Evolutionary conservation across 2,329 filamentous ascomycete species (phyloP), one percentile per base, ranked within the genome.

Genomic region (Fusarium papillatum): DNA sequence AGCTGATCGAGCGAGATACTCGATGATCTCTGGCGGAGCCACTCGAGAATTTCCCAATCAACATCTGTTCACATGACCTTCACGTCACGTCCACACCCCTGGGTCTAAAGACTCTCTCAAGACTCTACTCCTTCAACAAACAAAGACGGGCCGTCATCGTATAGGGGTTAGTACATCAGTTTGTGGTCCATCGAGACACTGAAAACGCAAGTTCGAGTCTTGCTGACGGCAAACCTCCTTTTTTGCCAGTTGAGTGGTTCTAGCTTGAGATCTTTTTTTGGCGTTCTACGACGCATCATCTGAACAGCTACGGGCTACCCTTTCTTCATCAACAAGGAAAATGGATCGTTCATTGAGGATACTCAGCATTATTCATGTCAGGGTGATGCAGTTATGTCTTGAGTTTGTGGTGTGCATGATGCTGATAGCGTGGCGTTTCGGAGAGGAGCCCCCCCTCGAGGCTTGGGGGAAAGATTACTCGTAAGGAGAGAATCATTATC

Each of bases 131-230:
- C 6, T 36, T 22, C 53, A 57, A 57, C 53, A 57, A 55, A 34
- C 50, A 34, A 9, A n/a, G 53, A 36, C 53, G 6, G n/a, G 57
- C 57, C 57, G 57, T 61, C 57, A 61, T 61, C 57, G 57, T 61
- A 61, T 61, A 61, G 57, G 57, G 57, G 57, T 61, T 39, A 60
- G 55, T 60, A 60, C 57, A 60, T 60, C 57, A 60, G 57, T 60
- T 60, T 60, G 57, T 60, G 57, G 57, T 60, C 57, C 16, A 24
- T 26, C 0, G 10, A 60, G 36, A 31, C 57, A 60, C 57, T 60
- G 57, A 60, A 60, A 60, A 60, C 57, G 57, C 57, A 60, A 60
- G 57, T 60, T 60, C 57, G 57, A 60, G 57, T 60, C 57, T 60
- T 60, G 57, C 57, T 60, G 57, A 60, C 57, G 57, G 57, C 57